These are phyloP conservation scores for Anthoceros angustus DNA, from an alignment of 225 moss, liverwort and hornwort genomes.

Conservation along the genomic window DNA sequence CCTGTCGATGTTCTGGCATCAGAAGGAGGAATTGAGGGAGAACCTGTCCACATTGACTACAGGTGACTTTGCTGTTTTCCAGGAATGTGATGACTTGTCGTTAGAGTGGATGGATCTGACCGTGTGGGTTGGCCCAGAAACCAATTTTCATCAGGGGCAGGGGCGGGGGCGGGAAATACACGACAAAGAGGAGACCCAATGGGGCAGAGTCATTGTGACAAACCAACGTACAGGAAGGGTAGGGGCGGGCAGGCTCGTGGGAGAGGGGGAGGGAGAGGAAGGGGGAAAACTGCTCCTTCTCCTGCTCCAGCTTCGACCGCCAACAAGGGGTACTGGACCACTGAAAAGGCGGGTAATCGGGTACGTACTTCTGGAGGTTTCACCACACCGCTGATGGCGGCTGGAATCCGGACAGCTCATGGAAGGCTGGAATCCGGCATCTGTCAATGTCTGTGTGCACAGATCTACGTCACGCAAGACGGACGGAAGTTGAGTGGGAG, in stretches of 20 bases:
- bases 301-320: background rate
- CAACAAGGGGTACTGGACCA: background rate
- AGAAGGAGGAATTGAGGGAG: slow-evolving; percentile 26
- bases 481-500: background rate
- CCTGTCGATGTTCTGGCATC: slow-evolving; percentile 21
- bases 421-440: background rate
- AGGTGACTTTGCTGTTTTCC: slow-evolving; percentile 11
- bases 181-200: background rate
- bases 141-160: background rate
- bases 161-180: background rate
- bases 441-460: background rate
- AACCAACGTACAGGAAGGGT: background rate
- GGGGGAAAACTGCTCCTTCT: background rate
- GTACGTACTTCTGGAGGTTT: background rate
- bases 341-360: background rate
- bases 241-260: background rate
- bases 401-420: background rate
- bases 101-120: background rate
- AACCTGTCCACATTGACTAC: slow-evolving; percentile 36
- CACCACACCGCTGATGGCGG: background rate
- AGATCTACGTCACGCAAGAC: background rate
- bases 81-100: background rate
- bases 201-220: background rate
- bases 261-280: background rate
- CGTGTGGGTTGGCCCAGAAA: background rate